phyloP scores from a whole-genome alignment of 495 filamentous ascomycete genomes.

The Penicillium macrosclerotiorum region DNA sequence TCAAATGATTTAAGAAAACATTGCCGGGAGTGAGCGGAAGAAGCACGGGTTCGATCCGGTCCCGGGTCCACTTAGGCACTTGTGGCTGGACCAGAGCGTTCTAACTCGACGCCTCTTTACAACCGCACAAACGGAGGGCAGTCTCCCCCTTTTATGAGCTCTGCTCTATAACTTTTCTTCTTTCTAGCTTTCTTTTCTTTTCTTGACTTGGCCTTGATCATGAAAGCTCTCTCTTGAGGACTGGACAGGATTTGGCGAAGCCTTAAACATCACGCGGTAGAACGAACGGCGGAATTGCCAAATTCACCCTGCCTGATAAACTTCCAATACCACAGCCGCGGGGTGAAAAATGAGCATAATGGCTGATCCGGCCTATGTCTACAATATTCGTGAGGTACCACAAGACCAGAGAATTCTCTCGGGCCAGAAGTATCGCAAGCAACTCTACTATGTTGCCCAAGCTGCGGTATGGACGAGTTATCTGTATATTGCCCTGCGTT shows the following conservation, averaged over 20 bases:
- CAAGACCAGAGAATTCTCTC: conserved; percentile 13
- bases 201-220: too few species aligned
- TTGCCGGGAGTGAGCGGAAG: conserved; percentile 5
- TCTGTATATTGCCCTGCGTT: conserved; percentile 23
- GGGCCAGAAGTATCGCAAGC: conserved; percentile 20
- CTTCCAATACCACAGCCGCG: neutral
- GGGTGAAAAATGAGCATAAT: neutral
- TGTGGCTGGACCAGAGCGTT: conserved; percentile 10
- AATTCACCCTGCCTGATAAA: neutral
- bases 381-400: conserved; percentile 27
- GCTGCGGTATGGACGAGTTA: conserved; percentile 22
- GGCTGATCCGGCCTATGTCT: neutral
- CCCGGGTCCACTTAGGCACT: conserved; percentile 12
- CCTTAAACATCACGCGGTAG: too few species aligned
- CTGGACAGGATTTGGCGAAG: neutral
- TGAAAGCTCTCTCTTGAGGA: neutral
- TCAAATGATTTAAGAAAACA: too few species aligned
- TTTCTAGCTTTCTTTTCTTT: neutral
- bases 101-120: conserved; percentile 7
- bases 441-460: conserved; percentile 20
- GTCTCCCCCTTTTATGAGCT: conserved; percentile 10
- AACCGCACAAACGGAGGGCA: conserved; percentile 14
- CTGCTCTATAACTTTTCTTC: neutral
- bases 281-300: neutral
- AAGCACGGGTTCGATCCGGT: conserved; percentile 12